Base-by-base conservation (phyloP, 192 early-diverging fungal species). In the Irineochytrium annulatum region DNA sequence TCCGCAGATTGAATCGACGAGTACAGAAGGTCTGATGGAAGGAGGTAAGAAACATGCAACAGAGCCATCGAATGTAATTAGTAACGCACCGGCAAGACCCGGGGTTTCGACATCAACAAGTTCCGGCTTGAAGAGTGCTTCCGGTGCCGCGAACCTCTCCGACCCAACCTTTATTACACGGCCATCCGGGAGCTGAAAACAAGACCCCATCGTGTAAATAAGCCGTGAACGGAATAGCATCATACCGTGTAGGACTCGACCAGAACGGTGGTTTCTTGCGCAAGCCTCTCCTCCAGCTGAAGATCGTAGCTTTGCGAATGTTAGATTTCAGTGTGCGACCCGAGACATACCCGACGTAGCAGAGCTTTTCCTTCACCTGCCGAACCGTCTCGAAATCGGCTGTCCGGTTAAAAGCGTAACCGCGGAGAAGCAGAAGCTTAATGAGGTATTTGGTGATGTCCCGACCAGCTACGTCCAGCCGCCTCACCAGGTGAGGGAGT, bases 311-410 rank as follows among this genome's bases (percentile, higher is more conserved):
- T 95, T 1, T 6, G 24, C 49, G 20, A 3, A 67, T 65, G 20
- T n/a, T 3, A 31, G 24, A 65, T 20, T n/a, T 26, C 24, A 8
- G 34, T 65, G 3, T 26, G 31, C 19, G 67, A 70, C 53, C 6
- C 14, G 41, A 11, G 5, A 31, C 60, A 39, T 73, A 93, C 91
- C 89, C 91, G 65, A 96, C 91, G 71, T 97, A 97, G 73, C 96
- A 97, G 33, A 96, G 78, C 73, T 95, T 92, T 70, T 99, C 96
- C 83, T 99, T 99, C 65, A 99, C 84, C 79, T 95, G 89, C 22
- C 93, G 87, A 43, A 97, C 91, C 19, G 94, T 96, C 67, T 99
- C 94, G 74, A 96, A 97, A 70, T 99, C 96, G 22, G 96, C 94
- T 6, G 93, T 99, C 48, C 93, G 78, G 79, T 96, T 96, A 67